Evolutionary conservation across 2,329 filamentous ascomycete species (phyloP), one percentile per base, ranked within the genome.

Genomic region (Immersiporthe knoxdaviesiana): DNA sequence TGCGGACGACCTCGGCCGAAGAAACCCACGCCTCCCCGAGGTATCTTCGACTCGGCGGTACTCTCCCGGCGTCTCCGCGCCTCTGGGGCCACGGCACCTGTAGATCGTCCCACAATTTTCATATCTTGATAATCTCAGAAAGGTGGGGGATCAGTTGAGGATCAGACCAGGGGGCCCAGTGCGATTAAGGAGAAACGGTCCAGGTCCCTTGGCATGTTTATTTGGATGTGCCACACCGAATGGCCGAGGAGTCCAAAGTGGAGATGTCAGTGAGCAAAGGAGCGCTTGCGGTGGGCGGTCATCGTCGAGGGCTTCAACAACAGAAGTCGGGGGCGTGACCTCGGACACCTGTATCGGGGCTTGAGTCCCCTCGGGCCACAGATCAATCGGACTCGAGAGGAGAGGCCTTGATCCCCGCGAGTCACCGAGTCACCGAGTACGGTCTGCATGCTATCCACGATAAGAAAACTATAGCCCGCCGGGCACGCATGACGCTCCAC

Each of bases 51-150:
- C 27, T 56, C 52, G 52, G 52, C 27, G 52, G 27, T 30, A 32
- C 27, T 56, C 52, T 30, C 52, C 52, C 52, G 52, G 52, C 52
- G 52, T 56, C 52, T 56, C 52, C 52, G 52, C 52, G 52, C 24
- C 52, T 56, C 16, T 56, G 52, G 52, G 44, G 52, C 27, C 52
- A 30, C 52, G 52, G 52, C 52, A 32, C 12, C 52, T 56, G 5
- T 32, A 56, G 52, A 56, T 56, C 52, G 59, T 62, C 59, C 35
- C 39, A 62, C 65, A 37, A 37, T 68, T 61, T 58, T 56, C 62
- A 69, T 69, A 63, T 63, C 35, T 59, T 63, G 69, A 66, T 66
- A 70, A 70, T 68, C 66, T 63, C 67, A 65, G 41, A 58, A 70
- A 24, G 64, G 63, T 63, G 63, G 47, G 64, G 60, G 63, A 66